Evolutionary conservation across 2,329 filamentous ascomycete species (phyloP).

Genomic region (Microdochium nivale): DNA sequence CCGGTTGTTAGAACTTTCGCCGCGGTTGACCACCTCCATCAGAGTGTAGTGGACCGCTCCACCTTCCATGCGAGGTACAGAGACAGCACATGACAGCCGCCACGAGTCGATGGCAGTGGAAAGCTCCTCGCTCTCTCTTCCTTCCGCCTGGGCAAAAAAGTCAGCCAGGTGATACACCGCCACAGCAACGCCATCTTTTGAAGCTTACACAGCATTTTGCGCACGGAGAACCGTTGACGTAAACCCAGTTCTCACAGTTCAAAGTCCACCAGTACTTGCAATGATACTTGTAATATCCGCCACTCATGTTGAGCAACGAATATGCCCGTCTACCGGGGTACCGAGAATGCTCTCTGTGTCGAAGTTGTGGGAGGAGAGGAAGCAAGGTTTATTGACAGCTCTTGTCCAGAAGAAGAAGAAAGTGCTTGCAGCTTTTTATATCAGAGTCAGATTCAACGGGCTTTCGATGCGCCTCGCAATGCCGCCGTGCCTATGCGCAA

Average conservation of each 20-base stretch:
- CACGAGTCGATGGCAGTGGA: slow-evolving; percentile 15
- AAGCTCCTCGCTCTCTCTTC: slow-evolving; percentile 33
- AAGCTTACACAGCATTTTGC: slow-evolving; percentile 38
- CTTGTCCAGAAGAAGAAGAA: too few species aligned
- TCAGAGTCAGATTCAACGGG: too few species aligned
- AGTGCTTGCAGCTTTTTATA: too few species aligned
- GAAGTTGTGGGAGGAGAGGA: too few species aligned
- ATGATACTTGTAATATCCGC: slow-evolving; percentile 42
- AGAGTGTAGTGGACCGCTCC: slow-evolving; percentile 37
- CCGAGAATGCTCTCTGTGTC: too few species aligned
- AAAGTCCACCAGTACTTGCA: slow-evolving; percentile 46
- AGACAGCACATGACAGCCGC: slow-evolving; percentile 29
- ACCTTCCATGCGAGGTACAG: slow-evolving; percentile 34
- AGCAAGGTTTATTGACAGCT: too few species aligned
- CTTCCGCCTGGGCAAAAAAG: slow-evolving; percentile 32
- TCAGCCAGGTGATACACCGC: slow-evolving; percentile 2
- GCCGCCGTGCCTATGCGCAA: too few species aligned
- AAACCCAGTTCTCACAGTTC: slow-evolving; percentile 46
- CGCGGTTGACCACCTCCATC: slow-evolving; percentile 33
- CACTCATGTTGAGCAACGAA: slow-evolving; percentile 21
- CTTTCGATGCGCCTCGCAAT: too few species aligned
- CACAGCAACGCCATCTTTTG: background rate
- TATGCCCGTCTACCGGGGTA: too few species aligned
- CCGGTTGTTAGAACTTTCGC: slow-evolving; percentile 27
- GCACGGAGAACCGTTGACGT: slow-evolving; percentile 41